Base-by-base conservation (phyloP, 148 eudicot genomes). In the Rhododendron molle region DNA sequence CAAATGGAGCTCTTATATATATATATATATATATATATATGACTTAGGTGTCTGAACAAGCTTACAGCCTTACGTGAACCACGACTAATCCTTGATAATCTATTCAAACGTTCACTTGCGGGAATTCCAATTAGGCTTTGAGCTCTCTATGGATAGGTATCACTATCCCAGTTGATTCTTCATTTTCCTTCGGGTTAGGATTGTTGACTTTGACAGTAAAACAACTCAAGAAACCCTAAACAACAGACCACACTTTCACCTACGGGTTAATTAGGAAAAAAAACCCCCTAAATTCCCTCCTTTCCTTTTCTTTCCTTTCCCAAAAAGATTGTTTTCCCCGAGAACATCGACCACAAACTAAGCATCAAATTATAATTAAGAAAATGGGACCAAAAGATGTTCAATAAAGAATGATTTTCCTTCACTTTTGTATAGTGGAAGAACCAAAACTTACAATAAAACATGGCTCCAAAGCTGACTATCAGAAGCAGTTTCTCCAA, bases 381-480 rank as follows among this genome's bases (percentile, higher is more conserved):
- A 30, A 28, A 32, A 52, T 5, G 4, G 20, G 10, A 34, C 38
- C 38, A 34, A 60, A 56, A 81, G 20, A 60, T 62, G 67, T 26
- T 30, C 21, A 82, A 7, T 32, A 67, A 82, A 5, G 47, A 82
- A 62, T 38, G 15, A 0, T 58, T 9, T 34, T 11, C 40, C 38
- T 82, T 14, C 7, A 15, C 74, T 40, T 83, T 65, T 14, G n/a
- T 58, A 43, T n/a, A 43, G 44, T 62, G 32, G 32, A 82, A 23
- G 20, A 62, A 72, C 73, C 47, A 72, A 32, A 32, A 87, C 89
- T 81, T 82, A 88, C 89, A 85, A 38, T 28, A 88, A 77, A 58
- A 88, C 83, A 44, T 88, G 89, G 72, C 76, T 88, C 87, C 87
- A 88, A 10, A 85, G 77, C 15, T 87, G 89, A 82, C 82, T 88